Evolutionary conservation across 768 basidiomycete genomes (phyloP), one percentile per base, ranked within the genome.

Genomic region (Mycena rebaudengoi): DNA sequence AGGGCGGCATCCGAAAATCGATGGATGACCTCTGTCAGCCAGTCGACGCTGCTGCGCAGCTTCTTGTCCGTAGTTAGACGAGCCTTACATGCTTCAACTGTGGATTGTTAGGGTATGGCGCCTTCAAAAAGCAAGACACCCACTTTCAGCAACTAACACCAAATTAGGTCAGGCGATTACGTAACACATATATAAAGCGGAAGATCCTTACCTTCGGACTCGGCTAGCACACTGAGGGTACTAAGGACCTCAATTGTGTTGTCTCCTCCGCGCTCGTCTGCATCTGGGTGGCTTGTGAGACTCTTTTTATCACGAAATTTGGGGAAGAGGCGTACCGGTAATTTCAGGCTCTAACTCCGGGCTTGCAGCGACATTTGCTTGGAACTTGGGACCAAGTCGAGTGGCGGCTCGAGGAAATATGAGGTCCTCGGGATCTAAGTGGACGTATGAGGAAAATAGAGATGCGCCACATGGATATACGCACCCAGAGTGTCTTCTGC

Each of bases 391-490:
- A 16, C 96, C 95, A 35, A 95, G 85, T n/a, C 96, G 90, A 23
- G 94, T 96, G 7, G 94, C 91, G 14, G 95, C 90, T 60, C 95
- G 91, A 62, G 97, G 96, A 75, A 96, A 98, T 74, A 99, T 97
- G 62, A 95, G 87, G 79, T 99, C 97, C 76, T 99, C 95, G 46
- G 94, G 89, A 83, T 99, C 97, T 96, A 75, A 66, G 50, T 28
- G 39, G 41, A 49, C 57, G 62, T 70, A 74, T 68, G 73, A 65
- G 71, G 71, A 70, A 67, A 73, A 76, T 58, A 51, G 33, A 64
- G 61, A 26, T 43, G 48, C 63, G 55, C 33, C 53, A 58, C 64
- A 40, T 65, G 57, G 39, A 64, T 59, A 63, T 40, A 74, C 85
- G 70, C 69, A 93, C 94, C 93, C 48, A 96, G 82, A 23, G 95